Conservation (phyloP, 345 rosid genomes). For the Citrus sp. region DNA sequence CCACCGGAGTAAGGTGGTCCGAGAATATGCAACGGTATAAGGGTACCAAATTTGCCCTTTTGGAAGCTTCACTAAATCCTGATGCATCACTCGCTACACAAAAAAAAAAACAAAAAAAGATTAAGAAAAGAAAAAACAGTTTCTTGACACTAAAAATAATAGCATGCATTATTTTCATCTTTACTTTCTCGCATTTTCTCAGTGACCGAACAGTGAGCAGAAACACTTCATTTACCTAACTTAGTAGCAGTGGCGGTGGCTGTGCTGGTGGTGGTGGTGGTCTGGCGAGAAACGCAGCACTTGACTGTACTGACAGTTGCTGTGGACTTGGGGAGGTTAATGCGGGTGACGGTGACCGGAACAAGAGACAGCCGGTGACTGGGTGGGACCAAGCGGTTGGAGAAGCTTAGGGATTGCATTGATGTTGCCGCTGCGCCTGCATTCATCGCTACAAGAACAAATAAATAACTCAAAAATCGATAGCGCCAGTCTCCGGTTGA, state of each 20-base stretch:
- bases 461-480: not conserved
- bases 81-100: constrained; percentile 39
- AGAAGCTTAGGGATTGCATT: constrained; percentile 28
- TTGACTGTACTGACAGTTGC: constrained; percentile 32
- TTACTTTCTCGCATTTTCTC: constrained; percentile 4
- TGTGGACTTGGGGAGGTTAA: constrained; percentile 10
- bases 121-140: not conserved
- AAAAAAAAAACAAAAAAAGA: not conserved
- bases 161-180: not conserved
- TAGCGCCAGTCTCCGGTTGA: not conserved
- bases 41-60: constrained; percentile 63
- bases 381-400: constrained; percentile 22
- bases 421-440: constrained; percentile 12
- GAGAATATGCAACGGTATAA: constrained; percentile 69
- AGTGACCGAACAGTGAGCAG: constrained; percentile 12
- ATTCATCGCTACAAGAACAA: constrained; percentile 7
- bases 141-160: not conserved
- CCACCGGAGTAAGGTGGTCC: constrained; percentile 85
- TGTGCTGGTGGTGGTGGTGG: not conserved
- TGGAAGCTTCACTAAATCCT: constrained; percentile 57
- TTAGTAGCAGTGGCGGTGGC: constrained; percentile 16
- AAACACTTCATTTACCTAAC: constrained; percentile 24
- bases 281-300: constrained; percentile 36
- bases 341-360: constrained; percentile 20
- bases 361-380: constrained; percentile 14